phyloP scores from a whole-genome alignment of 768 basidiomycete species.

The Leccinum barrowsii region DNA sequence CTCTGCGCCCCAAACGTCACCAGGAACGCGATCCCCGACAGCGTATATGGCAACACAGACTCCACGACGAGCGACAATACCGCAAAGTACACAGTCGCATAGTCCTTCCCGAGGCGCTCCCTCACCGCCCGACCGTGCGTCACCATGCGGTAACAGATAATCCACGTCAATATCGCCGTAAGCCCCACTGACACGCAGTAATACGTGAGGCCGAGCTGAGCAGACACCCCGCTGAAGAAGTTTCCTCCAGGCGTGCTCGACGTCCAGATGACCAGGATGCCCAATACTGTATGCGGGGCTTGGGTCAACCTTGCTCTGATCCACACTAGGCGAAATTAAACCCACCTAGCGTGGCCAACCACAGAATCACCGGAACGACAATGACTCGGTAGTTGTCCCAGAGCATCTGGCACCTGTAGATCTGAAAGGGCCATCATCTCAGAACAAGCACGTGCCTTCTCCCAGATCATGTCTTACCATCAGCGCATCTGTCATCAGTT shows the following conservation, averaged over 20 bases:
- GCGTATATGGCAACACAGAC: constrained; percentile 25
- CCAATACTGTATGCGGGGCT: constrained; percentile 13
- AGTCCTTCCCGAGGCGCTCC: constrained; percentile 16
- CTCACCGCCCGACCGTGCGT: constrained; percentile 10
- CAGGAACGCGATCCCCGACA: constrained; percentile 24
- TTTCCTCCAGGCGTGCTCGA: constrained; percentile 17
- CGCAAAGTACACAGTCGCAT: constrained; percentile 19
- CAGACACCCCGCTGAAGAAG: constrained; percentile 16
- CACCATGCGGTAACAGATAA: constrained; percentile 19
- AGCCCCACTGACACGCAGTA: constrained; percentile 17
- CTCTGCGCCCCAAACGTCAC: constrained; percentile 20
- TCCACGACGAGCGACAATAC: constrained; percentile 19
- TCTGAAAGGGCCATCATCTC: constrained; percentile 22
- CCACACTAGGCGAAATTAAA: background rate
- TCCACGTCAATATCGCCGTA: constrained; percentile 19
- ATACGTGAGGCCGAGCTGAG: constrained; percentile 18
- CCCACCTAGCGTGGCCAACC: constrained; percentile 27
- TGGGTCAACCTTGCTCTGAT: background rate
- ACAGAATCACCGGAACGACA: constrained; percentile 19
- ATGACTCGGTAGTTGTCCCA: constrained; percentile 23
- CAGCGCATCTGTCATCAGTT: constrained; percentile 36
- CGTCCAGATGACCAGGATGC: constrained; percentile 10
- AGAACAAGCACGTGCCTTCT: background rate
- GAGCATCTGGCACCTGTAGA: constrained; percentile 38
- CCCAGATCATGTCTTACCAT: constrained; percentile 28